Evolutionary conservation across 2,329 filamentous ascomycete genomes (phyloP), one percentile per base, ranked within the genome.

Genomic region (Nigrospora osmanthi): DNA sequence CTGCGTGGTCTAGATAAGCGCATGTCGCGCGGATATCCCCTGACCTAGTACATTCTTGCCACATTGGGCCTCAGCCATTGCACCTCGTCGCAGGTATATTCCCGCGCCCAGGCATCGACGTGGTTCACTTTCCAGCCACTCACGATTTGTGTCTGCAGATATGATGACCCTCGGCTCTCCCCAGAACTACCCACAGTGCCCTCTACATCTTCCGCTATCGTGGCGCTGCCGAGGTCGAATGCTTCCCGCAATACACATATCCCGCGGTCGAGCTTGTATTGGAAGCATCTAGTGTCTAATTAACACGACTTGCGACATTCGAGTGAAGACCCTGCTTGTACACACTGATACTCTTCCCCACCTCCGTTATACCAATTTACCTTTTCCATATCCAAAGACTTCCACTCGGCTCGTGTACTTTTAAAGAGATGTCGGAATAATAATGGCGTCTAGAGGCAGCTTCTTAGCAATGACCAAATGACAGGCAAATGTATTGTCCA

Each of bases 351-450:
- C 6, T 38, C 38, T 4, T 38, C 47, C 38, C 44, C 40, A 33
- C 41, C 40, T 10, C 36, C 28, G 38, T 48, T 49, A 14, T 49
- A 38, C 47, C 47, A 47, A 38, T 47, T 39, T 9, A 41, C 39
- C 2, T 17, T 14, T 3, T 34, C 15, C 12, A 16, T 23, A 19
- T 16, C n/a, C n/a, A 33, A 31, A 34, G 15, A 15, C 6, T 33
- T 33, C 16, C 15, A 19, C 15, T 34, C 39, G 10, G 39, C 39
- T 19, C 34, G 39, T 33, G 19, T 33, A 19, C 34, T 15, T 11
- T 62, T 53, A 60, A 56, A 67, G 1, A 67, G 50, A 38, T 68
- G 65, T 5, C 59, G 54, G 43, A 67, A 69, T 1, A 66, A 51
- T 6, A 68, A 46, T 0, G 66, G 66, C 30, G 56, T 58, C 59